Evolutionary conservation across 768 basidiomycete genomes (phyloP).

Genomic region (Cubamyces lactineus): DNA sequence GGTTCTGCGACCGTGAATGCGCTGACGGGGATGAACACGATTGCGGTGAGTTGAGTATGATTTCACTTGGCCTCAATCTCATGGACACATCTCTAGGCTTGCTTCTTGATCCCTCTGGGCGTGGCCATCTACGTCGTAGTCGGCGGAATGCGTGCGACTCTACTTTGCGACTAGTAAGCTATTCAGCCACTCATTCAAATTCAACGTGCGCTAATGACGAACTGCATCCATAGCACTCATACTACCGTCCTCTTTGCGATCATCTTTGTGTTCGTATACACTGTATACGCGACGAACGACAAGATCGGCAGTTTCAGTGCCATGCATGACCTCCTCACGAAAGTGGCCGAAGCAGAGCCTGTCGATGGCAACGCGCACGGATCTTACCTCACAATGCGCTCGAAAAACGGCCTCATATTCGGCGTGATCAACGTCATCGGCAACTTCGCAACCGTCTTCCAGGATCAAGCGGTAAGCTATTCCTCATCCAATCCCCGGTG

Average conservation of each 20-base stretch:
- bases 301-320: slow-evolving; percentile 77
- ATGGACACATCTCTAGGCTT: slow-evolving; percentile 51
- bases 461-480: slow-evolving; percentile 43
- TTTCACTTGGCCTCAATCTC: not conserved
- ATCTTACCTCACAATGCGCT: slow-evolving; percentile 68
- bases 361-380: slow-evolving; percentile 84
- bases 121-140: slow-evolving; percentile 89
- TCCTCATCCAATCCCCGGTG: no score
- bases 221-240: slow-evolving; percentile 64
- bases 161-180: slow-evolving; percentile 83
- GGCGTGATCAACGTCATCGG: slow-evolving; percentile 89
- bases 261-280: slow-evolving; percentile 76
- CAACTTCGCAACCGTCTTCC: slow-evolving; percentile 72
- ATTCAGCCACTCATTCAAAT: not conserved
- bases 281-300: slow-evolving; percentile 76
- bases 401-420: slow-evolving; percentile 57
- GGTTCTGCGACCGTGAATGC: slow-evolving; percentile 87
- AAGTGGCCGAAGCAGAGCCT: slow-evolving; percentile 56
- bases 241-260: slow-evolving; percentile 86
- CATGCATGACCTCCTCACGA: slow-evolving; percentile 82
- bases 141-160: slow-evolving; percentile 84
- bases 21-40: slow-evolving; percentile 87
- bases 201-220: not conserved
- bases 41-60: slow-evolving; percentile 53
- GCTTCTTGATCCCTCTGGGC: slow-evolving; percentile 87